These are phyloP conservation scores for Prunus mira DNA, from an alignment of 306 rosid genomes.

Conservation along the genomic window DNA sequence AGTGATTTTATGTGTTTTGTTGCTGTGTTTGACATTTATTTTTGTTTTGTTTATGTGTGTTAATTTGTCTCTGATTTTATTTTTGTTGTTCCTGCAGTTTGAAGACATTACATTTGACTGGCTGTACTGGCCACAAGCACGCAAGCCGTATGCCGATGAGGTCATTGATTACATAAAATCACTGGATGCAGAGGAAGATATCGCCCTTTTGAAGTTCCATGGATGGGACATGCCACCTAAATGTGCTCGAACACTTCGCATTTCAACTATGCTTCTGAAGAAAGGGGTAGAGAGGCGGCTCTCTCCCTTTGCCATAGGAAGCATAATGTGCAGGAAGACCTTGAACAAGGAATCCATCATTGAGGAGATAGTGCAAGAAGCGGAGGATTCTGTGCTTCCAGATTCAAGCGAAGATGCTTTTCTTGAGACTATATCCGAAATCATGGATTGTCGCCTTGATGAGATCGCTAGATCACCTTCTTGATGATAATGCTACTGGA, in stretches of 20 bases:
- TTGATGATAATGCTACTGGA: conserved; percentile 18
- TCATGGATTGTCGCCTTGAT: conserved; percentile 70
- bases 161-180: conserved; percentile 62
- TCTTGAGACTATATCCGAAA: conserved; percentile 64
- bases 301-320: conserved; percentile 78
- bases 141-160: conserved; percentile 59
- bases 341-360: conserved; percentile 69
- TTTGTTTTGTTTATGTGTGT: background rate
- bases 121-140: conserved; percentile 98
- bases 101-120: conserved; percentile 97
- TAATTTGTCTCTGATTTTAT: background rate
- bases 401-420: conserved; percentile 74
- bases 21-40: background rate
- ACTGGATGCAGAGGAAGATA: conserved; percentile 78
- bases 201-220: conserved; percentile 72
- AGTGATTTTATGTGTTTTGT: conserved; percentile 10
- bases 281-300: conserved; percentile 79
- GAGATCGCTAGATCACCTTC: conserved; percentile 38
- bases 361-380: conserved; percentile 77
- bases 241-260: conserved; percentile 75
- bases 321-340: conserved; percentile 70
- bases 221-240: conserved; percentile 80
- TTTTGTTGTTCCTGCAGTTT: conserved; percentile 46
- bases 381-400: conserved; percentile 67
- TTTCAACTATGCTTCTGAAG: conserved; percentile 93